phyloP scores from a whole-genome alignment of 2,329 filamentous ascomycete species.

The Epicoccum sorghinum region DNA sequence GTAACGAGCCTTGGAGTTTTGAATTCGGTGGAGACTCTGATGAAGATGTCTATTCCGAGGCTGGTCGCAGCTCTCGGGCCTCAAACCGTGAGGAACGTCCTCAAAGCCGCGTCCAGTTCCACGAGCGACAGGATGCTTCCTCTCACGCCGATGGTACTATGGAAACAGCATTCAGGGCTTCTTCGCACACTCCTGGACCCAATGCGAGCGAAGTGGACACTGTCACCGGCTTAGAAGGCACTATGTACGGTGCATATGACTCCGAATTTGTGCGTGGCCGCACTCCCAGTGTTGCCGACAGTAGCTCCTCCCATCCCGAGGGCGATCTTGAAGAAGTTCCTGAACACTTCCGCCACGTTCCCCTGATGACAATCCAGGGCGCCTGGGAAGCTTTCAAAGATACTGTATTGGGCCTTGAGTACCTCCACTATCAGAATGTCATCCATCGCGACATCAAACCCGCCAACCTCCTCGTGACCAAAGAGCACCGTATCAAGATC shows the following conservation, averaged over 20 bases:
- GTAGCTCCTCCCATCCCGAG: conserved; percentile 64
- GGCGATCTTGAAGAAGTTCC: conserved; percentile 64
- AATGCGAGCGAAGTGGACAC: conserved; percentile 10
- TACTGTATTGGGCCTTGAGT: conserved; percentile 90
- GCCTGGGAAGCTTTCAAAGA: conserved; percentile 87
- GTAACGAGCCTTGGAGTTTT: conserved; percentile 79
- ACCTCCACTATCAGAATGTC: conserved; percentile 68
- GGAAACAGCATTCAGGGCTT: conserved; percentile 44
- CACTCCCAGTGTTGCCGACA: conserved; percentile 81
- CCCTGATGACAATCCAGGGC: conserved; percentile 85
- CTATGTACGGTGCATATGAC: conserved; percentile 77
- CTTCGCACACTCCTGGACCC: conserved; percentile 25
- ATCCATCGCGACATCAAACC: conserved; percentile 60
- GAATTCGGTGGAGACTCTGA: conserved; percentile 73
- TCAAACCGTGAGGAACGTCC: conserved; percentile 31
- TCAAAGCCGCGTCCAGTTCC: conserved; percentile 24
- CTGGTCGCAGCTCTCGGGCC: conserved; percentile 33
- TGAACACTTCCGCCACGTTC: conserved; percentile 91
- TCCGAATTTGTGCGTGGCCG: conserved; percentile 64
- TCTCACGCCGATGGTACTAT: conserved; percentile 35
- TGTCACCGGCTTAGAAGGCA: conserved; percentile 70
- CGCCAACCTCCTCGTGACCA: conserved; percentile 88
- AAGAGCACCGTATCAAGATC: conserved; percentile 88
- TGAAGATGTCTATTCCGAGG: conserved; percentile 55
- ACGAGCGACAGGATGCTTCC: conserved; percentile 27